Base-by-base conservation (phyloP, 768 basidiomycete species). In the Termitomyces sp. region DNA sequence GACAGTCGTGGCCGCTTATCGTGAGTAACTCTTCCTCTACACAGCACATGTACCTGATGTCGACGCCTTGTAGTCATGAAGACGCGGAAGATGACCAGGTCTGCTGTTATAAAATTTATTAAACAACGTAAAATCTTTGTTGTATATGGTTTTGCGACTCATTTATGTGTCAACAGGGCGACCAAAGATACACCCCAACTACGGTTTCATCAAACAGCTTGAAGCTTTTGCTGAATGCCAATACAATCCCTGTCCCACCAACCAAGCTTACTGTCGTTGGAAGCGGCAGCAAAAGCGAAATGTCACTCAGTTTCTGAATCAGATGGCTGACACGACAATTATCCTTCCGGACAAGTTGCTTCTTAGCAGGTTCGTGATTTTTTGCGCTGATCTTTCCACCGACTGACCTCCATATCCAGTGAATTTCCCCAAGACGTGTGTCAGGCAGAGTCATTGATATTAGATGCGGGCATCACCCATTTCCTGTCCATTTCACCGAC, bases 191-290 rank as follows among this genome's bases (percentile, higher is more conserved):
- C 76, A 76, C 55, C 79, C 79, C 1, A 81, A 82, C 62, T 79
- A 78, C 58, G 79, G 79, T 1, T 88, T 88, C 64, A 66, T 84
- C 65, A 85, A 76, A 59, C 85, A 87, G 58, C 75, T 88, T 22
- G 74, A 84, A 39, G 70, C 74, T 1, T 88, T 86, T 60, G 73
- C 70, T 27, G 75, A 79, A 12, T 86, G 85, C 60, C 69, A 73
- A 40, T 84, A 79, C 63, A 68, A 72, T 22, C 79, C 82, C 0
- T 74, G 72, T 1, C 72, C 72, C 26, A 65, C 69, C 0, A 75
- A 82, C 57, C 55, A 72, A 2, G 72, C 71, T 20, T 88, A 88
- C 58, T 75, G 76, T 4, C 68, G 79, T n/a, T 88, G 85, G 86
- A 84, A 80, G 64, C 78, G 82, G 13, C 72, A 76, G 32, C 79